phyloP scores from a whole-genome alignment of 2,329 filamentous ascomycete species.

The Xylaria sp. region DNA sequence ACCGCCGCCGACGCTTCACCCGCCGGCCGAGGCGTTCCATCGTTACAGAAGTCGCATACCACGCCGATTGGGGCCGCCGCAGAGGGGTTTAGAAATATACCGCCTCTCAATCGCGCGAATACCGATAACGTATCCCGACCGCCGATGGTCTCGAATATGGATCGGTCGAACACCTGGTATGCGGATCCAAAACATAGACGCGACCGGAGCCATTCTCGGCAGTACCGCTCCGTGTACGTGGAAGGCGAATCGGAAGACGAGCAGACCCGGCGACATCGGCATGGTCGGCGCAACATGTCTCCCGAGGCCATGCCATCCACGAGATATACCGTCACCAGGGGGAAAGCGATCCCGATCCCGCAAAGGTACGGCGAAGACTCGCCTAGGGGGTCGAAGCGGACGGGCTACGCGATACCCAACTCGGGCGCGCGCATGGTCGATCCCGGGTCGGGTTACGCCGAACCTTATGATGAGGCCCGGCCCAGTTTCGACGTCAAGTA shows the following conservation, averaged over 20 bases:
- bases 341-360: conserved; percentile 18
- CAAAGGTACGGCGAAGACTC: conserved; percentile 13
- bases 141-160: conserved; percentile 19
- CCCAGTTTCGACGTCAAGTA: conserved; percentile 22
- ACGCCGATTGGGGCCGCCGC: conserved; percentile 16
- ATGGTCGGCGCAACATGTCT: conserved; percentile 29
- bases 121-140: conserved; percentile 32
- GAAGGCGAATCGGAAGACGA: conserved; percentile 34
- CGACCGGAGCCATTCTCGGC: conserved; percentile 29
- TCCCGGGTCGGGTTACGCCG: conserved; percentile 21
- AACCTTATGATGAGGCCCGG: conserved; percentile 23
- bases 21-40: conserved; percentile 15
- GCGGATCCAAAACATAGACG: conserved; percentile 22
- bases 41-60: conserved; percentile 27
- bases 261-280: conserved; percentile 28
- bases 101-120: conserved; percentile 25
- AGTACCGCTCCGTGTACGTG: conserved; percentile 9
- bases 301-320: conserved; percentile 24
- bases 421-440: conserved; percentile 24
- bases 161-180: conserved; percentile 31
- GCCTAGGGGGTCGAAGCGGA: conserved; percentile 21
- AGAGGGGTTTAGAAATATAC: conserved; percentile 1
- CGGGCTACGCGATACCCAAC: conserved; percentile 23
- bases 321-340: conserved; percentile 7
- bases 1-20: conserved; percentile 26